Base-by-base conservation (phyloP, 495 filamentous ascomycete species). In the Lasiosphaeriaceae sp. region DNA sequence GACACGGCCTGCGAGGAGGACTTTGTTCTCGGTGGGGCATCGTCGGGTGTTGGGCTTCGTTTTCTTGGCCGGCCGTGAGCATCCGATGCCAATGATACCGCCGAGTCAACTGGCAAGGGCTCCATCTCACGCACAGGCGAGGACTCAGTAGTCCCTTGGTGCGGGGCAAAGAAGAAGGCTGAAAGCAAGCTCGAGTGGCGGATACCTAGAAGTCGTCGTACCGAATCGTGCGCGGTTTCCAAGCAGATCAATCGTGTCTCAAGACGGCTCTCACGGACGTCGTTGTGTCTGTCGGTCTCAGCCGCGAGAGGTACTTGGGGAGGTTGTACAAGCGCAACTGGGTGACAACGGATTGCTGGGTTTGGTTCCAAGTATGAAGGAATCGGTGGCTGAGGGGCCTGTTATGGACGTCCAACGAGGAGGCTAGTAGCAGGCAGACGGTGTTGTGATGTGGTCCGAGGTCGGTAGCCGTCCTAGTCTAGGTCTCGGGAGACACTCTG, bases 91-190 rank as follows among this genome's bases (percentile, higher is more conserved):
- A 48, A 53, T 12, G 58, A 47, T 29, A 54, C 23, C 11, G 58
- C 34, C 41, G 58, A 51, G 22, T 45, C 54, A 35, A 20, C 43
- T 50, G 47, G 50, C 21, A 24, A 5, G 29, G 12, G 52, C 29
- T 61, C 61, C 61, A 64, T 64, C 9, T 3, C 26, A 9, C 26
- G 26, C 26, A 9, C 4, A 31, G 3, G 26, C 9, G 26, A n/a
- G n/a, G n/a, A n/a, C n/a, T n/a, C n/a, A n/a, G n/a, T n/a, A n/a
- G n/a, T n/a, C n/a, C n/a, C n/a, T n/a, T n/a, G n/a, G n/a, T n/a
- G n/a, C n/a, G n/a, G n/a, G n/a, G n/a, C 4, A 31, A 31, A 31
- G 9, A 4, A 31, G 26, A 31, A 31, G 3, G 26, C 26, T 4
- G 26, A 4, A 3, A 31, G 4, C 7, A 16, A 29, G 2, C 8